Conservation (phyloP, 129 eudicot genomes). For the Kitagawia praeruptora region DNA sequence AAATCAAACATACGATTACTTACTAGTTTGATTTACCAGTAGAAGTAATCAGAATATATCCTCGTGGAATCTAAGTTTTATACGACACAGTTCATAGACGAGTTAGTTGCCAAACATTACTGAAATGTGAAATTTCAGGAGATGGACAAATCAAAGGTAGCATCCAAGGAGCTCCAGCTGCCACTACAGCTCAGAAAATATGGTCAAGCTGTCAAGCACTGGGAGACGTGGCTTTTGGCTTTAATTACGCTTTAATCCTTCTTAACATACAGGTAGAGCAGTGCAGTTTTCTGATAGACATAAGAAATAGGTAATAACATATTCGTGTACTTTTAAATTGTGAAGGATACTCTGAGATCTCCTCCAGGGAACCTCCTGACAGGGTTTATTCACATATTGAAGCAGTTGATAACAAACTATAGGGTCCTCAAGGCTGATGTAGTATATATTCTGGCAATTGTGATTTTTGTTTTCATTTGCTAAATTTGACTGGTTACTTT, state of each 20-base stretch:
- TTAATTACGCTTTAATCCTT: conserved; percentile 47
- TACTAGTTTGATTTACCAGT: too few species aligned
- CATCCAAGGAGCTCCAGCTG: conserved; percentile 49
- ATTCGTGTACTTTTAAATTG: neutral
- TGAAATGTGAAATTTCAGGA: conserved; percentile 36
- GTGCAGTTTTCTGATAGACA: neutral
- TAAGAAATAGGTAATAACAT: neutral
- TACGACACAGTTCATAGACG: neutral
- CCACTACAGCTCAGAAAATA: conserved; percentile 53
- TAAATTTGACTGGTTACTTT: neutral
- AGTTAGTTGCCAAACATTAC: neutral
- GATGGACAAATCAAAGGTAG: conserved; percentile 61
- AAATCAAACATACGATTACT: too few species aligned
- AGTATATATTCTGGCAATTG: conserved; percentile 79
- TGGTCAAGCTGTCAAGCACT: conserved; percentile 71
- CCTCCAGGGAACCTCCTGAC: conserved; percentile 82
- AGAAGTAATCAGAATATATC: too few species aligned
- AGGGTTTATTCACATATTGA: conserved; percentile 57
- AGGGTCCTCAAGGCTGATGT: conserved; percentile 95
- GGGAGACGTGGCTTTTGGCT: conserved; percentile 79
- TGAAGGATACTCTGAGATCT: conserved; percentile 66
- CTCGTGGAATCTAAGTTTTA: too few species aligned
- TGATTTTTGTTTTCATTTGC: conserved; percentile 10
- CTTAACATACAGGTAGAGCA: conserved; percentile 63
- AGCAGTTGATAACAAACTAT: conserved; percentile 83